A percentile compares a stretch with the other conserved stretches of the same genome.
Evolutionary conservation across 139 green algal genomes (phyloP).

Genomic region (Chlamydomonas urium): DNA sequence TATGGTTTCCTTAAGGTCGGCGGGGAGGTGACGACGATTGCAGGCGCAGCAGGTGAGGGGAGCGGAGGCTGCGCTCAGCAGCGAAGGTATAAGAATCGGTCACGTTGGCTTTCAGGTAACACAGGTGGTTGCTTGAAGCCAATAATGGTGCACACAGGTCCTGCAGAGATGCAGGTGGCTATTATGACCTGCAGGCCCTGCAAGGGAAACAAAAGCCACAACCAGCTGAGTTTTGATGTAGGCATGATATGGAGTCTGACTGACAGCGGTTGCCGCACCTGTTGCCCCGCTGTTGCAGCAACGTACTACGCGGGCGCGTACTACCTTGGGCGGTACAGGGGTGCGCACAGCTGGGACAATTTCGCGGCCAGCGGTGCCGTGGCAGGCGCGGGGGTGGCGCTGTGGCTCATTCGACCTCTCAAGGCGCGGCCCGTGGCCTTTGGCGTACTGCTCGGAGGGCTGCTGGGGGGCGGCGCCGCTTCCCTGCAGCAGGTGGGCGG

Average conservation of each 20-base stretch:
- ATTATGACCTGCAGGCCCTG: too few species aligned
- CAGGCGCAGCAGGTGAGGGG: conserved; percentile 23
- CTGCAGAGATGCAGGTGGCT: too few species aligned
- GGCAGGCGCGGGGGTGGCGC: conserved; percentile 9
- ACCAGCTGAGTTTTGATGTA: too few species aligned
- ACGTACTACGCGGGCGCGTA: conserved; percentile 36
- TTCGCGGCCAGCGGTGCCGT: conserved; percentile 30
- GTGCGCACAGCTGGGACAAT: conserved; percentile 28
- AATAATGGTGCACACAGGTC: too few species aligned
- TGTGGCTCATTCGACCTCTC: conserved; percentile 28
- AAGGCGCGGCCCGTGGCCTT: conserved; percentile 22
- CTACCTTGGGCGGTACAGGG: conserved; percentile 33
- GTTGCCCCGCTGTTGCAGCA: conserved; percentile 12
- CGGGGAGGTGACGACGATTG: conserved; percentile 25
- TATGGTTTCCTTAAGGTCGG: conserved; percentile 31
- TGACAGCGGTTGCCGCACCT: too few species aligned
- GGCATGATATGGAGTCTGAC: too few species aligned
- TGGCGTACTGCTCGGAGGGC: conserved; percentile 20
- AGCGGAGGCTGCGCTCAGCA: too few species aligned
- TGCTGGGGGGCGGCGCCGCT: conserved; percentile 13
- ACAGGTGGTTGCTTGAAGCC: too few species aligned
- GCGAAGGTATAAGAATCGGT: too few species aligned
- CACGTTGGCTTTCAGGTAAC: too few species aligned
- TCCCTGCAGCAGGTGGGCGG: conserved; percentile 1
- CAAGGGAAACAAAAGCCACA: too few species aligned